A percentile compares a stretch with the other conserved stretches of the same genome.
phyloP scores from a whole-genome alignment of 2,329 filamentous ascomycete genomes.

The Leptosphaerulina australis region DNA sequence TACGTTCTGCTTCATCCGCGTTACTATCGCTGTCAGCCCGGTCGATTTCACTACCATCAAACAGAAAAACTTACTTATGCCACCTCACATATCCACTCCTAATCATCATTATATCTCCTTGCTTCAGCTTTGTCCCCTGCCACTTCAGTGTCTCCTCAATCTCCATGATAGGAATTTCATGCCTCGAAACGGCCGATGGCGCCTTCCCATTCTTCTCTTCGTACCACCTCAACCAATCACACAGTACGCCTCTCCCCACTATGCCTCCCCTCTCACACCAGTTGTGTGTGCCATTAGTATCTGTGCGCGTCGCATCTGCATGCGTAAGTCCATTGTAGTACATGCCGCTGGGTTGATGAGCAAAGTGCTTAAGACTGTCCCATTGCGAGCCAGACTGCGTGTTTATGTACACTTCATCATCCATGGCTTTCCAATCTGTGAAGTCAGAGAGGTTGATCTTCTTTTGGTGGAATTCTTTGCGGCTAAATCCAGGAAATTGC shows the following conservation, averaged over 20 bases:
- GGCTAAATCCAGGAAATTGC: slow-evolving; percentile 61
- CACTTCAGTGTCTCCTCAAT: slow-evolving; percentile 39
- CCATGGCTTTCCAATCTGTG: slow-evolving; percentile 35
- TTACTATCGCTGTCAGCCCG: slow-evolving; percentile 20
- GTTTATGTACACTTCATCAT: slow-evolving; percentile 42
- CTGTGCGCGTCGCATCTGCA: slow-evolving; percentile 28
- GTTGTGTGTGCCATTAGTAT: slow-evolving; percentile 44
- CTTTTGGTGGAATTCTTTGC: slow-evolving; percentile 58
- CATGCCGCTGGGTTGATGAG: slow-evolving; percentile 36
- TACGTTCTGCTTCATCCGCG: slow-evolving; percentile 34
- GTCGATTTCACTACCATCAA: too few relatives aligned
- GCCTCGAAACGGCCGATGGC: slow-evolving; percentile 35
- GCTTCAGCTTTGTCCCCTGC: slow-evolving; percentile 36
- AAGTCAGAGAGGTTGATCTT: slow-evolving; percentile 54
- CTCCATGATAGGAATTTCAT: slow-evolving; percentile 41
- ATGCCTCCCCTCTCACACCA: slow-evolving; percentile 48
- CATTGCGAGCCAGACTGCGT: slow-evolving; percentile 46
- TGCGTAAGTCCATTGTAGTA: slow-evolving; percentile 45
- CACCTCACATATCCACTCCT: slow-evolving; percentile 55
- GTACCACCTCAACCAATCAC: slow-evolving; percentile 44
- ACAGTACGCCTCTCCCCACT: slow-evolving; percentile 42
- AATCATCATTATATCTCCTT: slow-evolving; percentile 47
- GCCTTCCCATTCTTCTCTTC: slow-evolving; percentile 37
- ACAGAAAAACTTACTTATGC: slow-evolving; percentile 31
- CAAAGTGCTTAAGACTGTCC: slow-evolving; percentile 47